Percentiles rank a stretch among this genome's conserved stretches.
Evolutionary conservation across 257 asterid genomes (phyloP).

Genomic region (Jacaranda mimosifolia): DNA sequence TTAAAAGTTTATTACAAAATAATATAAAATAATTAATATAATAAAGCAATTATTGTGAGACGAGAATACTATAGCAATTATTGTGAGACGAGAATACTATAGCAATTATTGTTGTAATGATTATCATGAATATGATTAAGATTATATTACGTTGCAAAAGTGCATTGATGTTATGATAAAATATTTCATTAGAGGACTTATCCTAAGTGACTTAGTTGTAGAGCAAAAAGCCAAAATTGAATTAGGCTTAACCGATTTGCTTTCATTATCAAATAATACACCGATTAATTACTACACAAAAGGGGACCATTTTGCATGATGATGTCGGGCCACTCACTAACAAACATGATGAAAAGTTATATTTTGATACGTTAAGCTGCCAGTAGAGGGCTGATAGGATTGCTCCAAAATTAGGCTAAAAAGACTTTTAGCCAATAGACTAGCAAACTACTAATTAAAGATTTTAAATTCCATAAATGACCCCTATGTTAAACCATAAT

Average conservation of each 20-base stretch:
- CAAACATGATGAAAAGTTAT: neutral
- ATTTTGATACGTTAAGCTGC: neutral
- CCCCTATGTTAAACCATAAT: too few species aligned
- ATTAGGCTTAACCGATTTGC: neutral
- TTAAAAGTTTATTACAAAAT: too few species aligned
- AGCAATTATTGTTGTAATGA: neutral
- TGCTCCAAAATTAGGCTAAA: neutral
- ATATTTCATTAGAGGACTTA: too few species aligned
- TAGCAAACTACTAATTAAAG: neutral
- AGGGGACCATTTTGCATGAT: constrained; percentile 1
- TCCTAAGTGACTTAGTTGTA: neutral
- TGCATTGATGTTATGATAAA: neutral
- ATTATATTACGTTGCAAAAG: too few species aligned
- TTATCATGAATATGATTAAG: neutral
- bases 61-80: neutral
- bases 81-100: too few species aligned
- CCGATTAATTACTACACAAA: neutral
- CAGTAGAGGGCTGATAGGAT: neutral
- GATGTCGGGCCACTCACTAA: neutral
- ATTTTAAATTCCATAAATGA: too few species aligned
- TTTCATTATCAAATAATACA: constrained; percentile 6
- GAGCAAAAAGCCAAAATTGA: neutral
- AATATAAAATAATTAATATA: too few species aligned
- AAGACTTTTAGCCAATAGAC: neutral
- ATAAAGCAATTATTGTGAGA: too few species aligned